Evolutionary conservation across 2,329 filamentous ascomycete species (phyloP).

Genomic region (Pseudocercospora pini-densiflorae): DNA sequence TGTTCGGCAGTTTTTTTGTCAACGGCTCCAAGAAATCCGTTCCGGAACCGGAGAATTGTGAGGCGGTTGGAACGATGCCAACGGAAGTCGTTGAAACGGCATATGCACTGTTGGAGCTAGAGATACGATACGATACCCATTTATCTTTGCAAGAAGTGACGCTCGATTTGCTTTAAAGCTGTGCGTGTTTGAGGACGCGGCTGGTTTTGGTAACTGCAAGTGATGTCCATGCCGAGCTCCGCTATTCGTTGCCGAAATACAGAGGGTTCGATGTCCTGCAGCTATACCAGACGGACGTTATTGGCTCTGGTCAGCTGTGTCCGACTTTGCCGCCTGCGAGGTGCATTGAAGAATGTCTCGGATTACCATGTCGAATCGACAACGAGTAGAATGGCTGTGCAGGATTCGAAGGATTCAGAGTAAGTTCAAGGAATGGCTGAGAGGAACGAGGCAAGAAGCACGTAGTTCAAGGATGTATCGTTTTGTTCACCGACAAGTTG

Average conservation of each 20-base stretch:
- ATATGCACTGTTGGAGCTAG: neutral
- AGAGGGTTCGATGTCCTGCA: neutral
- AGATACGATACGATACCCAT: neutral
- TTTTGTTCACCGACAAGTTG: slow-evolving; percentile 9
- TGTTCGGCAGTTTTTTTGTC: neutral
- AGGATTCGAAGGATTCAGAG: neutral
- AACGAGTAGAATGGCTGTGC: neutral
- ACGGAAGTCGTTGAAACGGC: too few relatives aligned
- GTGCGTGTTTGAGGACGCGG: neutral
- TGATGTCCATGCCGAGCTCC: neutral
- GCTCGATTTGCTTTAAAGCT: slow-evolving; percentile 2
- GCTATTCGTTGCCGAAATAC: too few relatives aligned
- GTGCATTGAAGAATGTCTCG: neutral
- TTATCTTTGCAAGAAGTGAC: neutral
- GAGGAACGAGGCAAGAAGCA: neutral
- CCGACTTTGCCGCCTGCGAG: neutral
- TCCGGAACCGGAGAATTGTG: neutral
- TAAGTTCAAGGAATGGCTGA: neutral
- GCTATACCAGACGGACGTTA: neutral
- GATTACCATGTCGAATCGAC: neutral
- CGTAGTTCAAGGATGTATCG: neutral
- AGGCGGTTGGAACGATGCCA: neutral
- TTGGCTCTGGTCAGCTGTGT: neutral
- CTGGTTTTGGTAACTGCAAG: neutral
- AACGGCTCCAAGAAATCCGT: neutral